Evolutionary conservation across 257 asterid genomes (phyloP), one percentile per base, ranked within the genome.

Genomic region (Solanum appendiculatum): DNA sequence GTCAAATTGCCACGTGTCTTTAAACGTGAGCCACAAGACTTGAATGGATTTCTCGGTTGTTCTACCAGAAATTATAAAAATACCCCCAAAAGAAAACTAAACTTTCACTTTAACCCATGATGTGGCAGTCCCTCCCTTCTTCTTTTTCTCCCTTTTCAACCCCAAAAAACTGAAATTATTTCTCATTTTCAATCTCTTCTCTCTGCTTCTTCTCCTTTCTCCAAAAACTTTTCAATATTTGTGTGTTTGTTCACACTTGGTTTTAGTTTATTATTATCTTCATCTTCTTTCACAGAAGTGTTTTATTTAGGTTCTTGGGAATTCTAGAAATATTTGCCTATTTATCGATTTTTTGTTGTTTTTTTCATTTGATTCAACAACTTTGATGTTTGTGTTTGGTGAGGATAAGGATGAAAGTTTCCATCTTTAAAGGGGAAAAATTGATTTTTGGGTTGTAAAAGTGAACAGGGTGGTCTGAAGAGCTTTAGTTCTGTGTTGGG

Each of bases 21-120:
- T 93, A 56, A 94, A 86, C 91, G 75, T 85, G 80, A 92, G 93
- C 98, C 98, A 96, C 98, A 92, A 89, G 93, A 91, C 83, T 86
- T 93, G 91, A 48, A 88, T 66, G 81, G 88, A 91, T 88, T 93
- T 94, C 94, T 93, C 92, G 91, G 89, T 83, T 86, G 48, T 92
- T 92, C 93, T 86, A 86, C 77, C 66, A 2, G 42, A 27, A 48
- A 46, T 81, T 29, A 16, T 14, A 80, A 80, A 37, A 42, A 60
- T 75, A 31, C 16, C 85, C 85, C 84, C 68, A 18, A 66, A 21
- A 80, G 54, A 64, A 42, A 54, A 73, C 1, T 2, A 48, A 84
- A 60, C 87, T 88, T 40, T 87, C 15, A 25, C 86, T 90, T 73
- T 10, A 6, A 87, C 88, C 88, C 70, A 40, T 93, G 94, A 95